Percentiles rank a stretch among this genome's conserved stretches.
Evolutionary conservation across 768 basidiomycete genomes (phyloP).

Genomic region (Scleroderma bovista): DNA sequence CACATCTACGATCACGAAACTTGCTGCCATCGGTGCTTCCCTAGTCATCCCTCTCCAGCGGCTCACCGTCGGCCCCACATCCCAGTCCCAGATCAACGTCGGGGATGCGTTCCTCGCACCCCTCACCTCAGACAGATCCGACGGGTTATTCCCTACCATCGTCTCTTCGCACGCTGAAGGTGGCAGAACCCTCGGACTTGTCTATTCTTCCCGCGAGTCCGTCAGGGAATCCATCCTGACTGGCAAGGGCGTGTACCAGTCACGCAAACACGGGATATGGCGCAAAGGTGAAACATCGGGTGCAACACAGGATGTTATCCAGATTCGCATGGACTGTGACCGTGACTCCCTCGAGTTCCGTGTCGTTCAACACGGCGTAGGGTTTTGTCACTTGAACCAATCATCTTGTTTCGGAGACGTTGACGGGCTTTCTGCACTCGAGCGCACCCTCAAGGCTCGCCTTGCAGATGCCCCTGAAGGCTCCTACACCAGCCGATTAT

Average conservation of each 20-base stretch:
- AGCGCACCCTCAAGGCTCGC: slow-evolving; percentile 70
- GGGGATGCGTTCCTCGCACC: slow-evolving; percentile 84
- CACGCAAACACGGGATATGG: slow-evolving; percentile 94
- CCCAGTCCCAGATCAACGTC: slow-evolving; percentile 58
- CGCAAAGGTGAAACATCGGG: slow-evolving; percentile 96
- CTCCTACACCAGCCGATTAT: slow-evolving; percentile 86
- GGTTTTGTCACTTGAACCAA: slow-evolving; percentile 90
- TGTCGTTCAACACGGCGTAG: slow-evolving; percentile 83
- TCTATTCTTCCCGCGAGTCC: slow-evolving; percentile 89
- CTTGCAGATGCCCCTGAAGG: slow-evolving; percentile 76
- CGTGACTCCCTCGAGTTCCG: slow-evolving; percentile 86
- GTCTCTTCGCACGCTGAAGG: slow-evolving; percentile 66
- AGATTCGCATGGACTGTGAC: slow-evolving; percentile 88
- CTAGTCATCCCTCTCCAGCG: slow-evolving; percentile 69
- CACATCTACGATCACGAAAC: slow-evolving; percentile 53
- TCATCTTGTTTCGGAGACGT: slow-evolving; percentile 85
- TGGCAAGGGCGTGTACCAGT: slow-evolving; percentile 93
- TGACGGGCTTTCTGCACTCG: slow-evolving; percentile 75
- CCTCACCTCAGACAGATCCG: slow-evolving; percentile 78
- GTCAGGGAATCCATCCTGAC: slow-evolving; percentile 82
- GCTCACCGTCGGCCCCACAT: slow-evolving; percentile 55
- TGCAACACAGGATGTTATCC: slow-evolving; percentile 81
- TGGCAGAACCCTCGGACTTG: slow-evolving; percentile 80
- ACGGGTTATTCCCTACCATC: slow-evolving; percentile 91
- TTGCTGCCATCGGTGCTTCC: slow-evolving; percentile 53